Evolutionary conservation across 345 rosid genomes (phyloP), one percentile per base, ranked within the genome.

Genomic region (Alliaria petiolata): DNA sequence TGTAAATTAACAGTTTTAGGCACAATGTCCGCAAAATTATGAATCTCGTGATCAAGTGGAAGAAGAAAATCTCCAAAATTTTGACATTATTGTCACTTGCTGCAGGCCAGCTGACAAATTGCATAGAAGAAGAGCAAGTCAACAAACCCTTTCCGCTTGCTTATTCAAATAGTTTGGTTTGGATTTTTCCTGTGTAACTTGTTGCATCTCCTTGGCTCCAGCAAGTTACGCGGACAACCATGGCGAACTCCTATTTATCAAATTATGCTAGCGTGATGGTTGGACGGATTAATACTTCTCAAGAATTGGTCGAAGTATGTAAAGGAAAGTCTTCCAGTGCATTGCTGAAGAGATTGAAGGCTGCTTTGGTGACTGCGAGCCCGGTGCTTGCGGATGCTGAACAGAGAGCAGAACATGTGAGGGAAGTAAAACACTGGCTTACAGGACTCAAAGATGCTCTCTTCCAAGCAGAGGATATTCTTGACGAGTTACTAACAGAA

Each of bases 331-430:
- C 65, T n/a, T 62, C 58, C 16, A 19, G 51, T 52, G 71, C 71
- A 55, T 65, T 70, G 17, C 60, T 70, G 42, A 76, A 65, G 60
- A 64, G 80, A 70, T 31, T 76, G 72, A 76, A 76, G 62, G 74
- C 28, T 6, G 60, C 76, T 64, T 57, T 70, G 67, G 52, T 71
- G 71, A 38, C 80, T 56, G 71, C 47, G 0, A 31, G 46, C 38
- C 38, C 62, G 1, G 80, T 76, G 67, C 67, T 76, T 13, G 62
- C 65, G 14, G 80, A 76, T 65, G 80, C 80, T 65, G 80, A 76
- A 30, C 76, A 64, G 50, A 70, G 50, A 58, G 72, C 75, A 20
- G 80, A 76, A n/a, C 62, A 64, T 26, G 53, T 55, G 17, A 16
- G 76, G 35, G 80, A 69, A 42, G 67, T 76, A 12, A 70, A 49